Conservation (phyloP, 2,329 filamentous ascomycete species). For the Aspergillus fumigatiaffinis region DNA sequence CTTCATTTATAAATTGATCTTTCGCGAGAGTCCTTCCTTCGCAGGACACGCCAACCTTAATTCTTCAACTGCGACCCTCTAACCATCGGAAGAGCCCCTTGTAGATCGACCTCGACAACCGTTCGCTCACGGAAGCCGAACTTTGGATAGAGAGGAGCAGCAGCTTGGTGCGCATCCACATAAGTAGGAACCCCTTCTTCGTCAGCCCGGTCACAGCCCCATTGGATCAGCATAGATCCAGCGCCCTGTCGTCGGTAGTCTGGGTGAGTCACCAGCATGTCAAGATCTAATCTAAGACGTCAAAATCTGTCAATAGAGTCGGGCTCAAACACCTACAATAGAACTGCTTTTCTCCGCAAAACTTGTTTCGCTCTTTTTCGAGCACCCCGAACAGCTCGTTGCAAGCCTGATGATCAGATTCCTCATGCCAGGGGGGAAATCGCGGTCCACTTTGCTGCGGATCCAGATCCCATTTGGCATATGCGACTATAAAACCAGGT, state of each 20-base stretch:
- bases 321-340: slow-evolving; percentile 20
- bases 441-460: slow-evolving; percentile 23
- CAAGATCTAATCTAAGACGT: slow-evolving; percentile 4
- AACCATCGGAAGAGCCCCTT: neutral
- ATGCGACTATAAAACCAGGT: slow-evolving; percentile 19
- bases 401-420: slow-evolving; percentile 13
- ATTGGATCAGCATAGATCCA: slow-evolving; percentile 13
- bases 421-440: slow-evolving; percentile 26
- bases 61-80: neutral
- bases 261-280: slow-evolving; percentile 19
- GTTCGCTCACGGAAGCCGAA: slow-evolving; percentile 11
- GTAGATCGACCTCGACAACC: neutral
- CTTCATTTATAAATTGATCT: neutral
- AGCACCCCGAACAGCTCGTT: slow-evolving; percentile 16
- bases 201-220: slow-evolving; percentile 16
- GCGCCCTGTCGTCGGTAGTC: slow-evolving; percentile 15
- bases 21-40: neutral
- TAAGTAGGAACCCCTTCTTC: slow-evolving; percentile 6
- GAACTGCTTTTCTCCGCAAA: slow-evolving; percentile 23
- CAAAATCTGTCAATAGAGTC: neutral
- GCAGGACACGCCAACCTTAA: neutral
- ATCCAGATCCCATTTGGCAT: slow-evolving; percentile 28
- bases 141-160: slow-evolving; percentile 8
- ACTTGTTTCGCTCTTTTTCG: slow-evolving; percentile 16
- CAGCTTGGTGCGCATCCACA: slow-evolving; percentile 10